A percentile compares a stretch with the other conserved stretches of the same genome.
Conservation (phyloP, 805 yeast species). For the Cyberlindnera suaveolens region DNA sequence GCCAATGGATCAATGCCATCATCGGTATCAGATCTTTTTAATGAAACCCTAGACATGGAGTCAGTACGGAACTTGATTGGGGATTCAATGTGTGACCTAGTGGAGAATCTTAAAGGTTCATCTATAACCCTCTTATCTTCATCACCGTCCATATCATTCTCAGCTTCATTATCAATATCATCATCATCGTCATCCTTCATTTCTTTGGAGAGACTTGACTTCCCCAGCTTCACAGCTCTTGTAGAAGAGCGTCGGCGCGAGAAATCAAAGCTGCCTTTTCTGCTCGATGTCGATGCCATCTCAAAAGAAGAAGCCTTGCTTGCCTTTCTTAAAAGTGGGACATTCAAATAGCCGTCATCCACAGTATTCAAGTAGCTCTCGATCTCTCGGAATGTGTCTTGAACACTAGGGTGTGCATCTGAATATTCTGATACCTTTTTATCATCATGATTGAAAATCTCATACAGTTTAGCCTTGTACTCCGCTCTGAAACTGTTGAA, state of each 20-base stretch:
- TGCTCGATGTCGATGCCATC: conserved; percentile 1
- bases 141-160: conserved; percentile 3
- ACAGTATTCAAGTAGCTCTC: conserved; percentile 51
- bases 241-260: conserved; percentile 8
- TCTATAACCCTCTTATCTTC: not conserved
- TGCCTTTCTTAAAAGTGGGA: conserved; percentile 44
- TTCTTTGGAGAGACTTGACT: conserved; percentile 21
- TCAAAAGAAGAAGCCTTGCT: conserved; percentile 23
- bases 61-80: conserved; percentile 16
- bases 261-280: conserved; percentile 7
- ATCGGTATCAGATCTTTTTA: conserved; percentile 10
- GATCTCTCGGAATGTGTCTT: conserved; percentile 38
- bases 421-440: conserved; percentile 19
- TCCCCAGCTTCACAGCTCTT: conserved; percentile 12
- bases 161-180: conserved; percentile 10
- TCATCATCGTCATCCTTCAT: conserved; percentile 23
- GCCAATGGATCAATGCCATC: conserved; percentile 17
- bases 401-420: conserved; percentile 23
- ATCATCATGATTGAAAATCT: conserved; percentile 21
- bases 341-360: conserved; percentile 61
- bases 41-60: conserved; percentile 9
- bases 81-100: not conserved
- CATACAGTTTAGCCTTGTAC: conserved; percentile 20
- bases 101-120: conserved; percentile 2
- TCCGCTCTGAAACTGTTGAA: conserved; percentile 23